Evolutionary conservation across 352 stramenopile species (phyloP).

Genomic region (Phytophthora palmivora): DNA sequence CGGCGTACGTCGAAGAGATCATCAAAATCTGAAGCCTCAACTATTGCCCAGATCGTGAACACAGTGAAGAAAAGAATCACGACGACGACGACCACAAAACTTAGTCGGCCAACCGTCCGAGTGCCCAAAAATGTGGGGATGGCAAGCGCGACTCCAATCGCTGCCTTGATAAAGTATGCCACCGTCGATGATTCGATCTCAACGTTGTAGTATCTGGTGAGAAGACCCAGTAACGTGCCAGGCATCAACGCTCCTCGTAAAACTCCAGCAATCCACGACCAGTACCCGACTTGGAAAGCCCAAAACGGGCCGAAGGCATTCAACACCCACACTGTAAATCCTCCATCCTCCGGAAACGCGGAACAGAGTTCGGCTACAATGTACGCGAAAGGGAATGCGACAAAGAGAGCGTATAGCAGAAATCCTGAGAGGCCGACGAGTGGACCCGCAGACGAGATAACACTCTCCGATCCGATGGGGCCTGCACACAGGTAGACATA

Average conservation of each 20-base stretch:
- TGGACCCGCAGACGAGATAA: constrained; percentile 41
- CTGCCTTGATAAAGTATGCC: constrained; percentile 46
- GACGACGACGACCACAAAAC: constrained; percentile 37
- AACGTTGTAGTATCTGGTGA: constrained; percentile 44
- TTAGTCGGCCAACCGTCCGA: constrained; percentile 36
- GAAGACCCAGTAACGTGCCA: constrained; percentile 44
- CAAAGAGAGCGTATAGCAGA: constrained; percentile 88
- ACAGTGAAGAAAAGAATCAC: constrained; percentile 47
- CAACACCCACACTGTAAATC: constrained; percentile 91
- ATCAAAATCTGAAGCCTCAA: constrained; percentile 32
- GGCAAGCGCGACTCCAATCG: constrained; percentile 42
- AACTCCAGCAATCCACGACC: constrained; percentile 85
- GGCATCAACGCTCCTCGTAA: constrained; percentile 69
- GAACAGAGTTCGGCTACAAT: constrained; percentile 93
- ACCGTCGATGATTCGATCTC: constrained; percentile 30
- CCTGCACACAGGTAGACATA: constrained; percentile 49
- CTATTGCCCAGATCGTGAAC: constrained; percentile 58
- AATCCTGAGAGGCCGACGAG: constrained; percentile 85
- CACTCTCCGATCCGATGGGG: constrained; percentile 41
- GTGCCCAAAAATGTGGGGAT: constrained; percentile 53
- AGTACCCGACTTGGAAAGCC: constrained; percentile 78
- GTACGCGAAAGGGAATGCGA: constrained; percentile 88
- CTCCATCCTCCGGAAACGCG: constrained; percentile 85
- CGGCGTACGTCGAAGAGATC: constrained; percentile 56
- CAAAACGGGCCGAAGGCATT: constrained; percentile 90